Evolutionary conservation across 2,329 filamentous ascomycete genomes (phyloP).

Genomic region (Macrophomina tecta): DNA sequence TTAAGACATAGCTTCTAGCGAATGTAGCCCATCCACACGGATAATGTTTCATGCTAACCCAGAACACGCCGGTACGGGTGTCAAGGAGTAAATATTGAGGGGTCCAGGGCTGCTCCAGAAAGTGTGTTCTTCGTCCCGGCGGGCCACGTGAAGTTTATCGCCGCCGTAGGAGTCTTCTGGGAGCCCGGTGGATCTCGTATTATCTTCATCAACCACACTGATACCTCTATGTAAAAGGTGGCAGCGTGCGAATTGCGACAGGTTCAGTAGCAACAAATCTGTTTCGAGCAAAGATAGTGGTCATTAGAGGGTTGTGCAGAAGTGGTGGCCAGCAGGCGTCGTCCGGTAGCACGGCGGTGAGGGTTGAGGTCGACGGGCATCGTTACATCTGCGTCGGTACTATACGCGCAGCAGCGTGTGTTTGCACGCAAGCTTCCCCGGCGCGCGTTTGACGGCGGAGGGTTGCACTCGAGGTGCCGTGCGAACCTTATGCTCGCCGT

Average conservation of each 20-base stretch:
- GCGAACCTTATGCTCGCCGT: constrained; percentile 18
- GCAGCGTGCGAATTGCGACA: neutral
- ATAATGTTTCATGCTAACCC: constrained; percentile 25
- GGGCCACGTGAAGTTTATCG: neutral
- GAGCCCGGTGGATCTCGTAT: neutral
- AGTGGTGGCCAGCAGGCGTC: constrained; percentile 15
- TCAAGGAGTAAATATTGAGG: neutral
- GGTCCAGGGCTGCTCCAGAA: neutral
- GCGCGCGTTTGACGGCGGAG: neutral
- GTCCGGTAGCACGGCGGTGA: neutral
- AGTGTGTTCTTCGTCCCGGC: constrained; percentile 5
- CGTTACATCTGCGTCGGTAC: neutral
- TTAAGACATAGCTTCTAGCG: constrained; percentile 27
- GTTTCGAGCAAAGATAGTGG: neutral
- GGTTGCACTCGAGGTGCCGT: constrained; percentile 12
- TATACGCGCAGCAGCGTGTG: neutral
- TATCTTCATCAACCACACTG: neutral
- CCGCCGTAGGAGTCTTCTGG: neutral
- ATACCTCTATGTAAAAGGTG: neutral
- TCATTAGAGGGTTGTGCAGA: neutral
- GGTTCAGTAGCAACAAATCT: neutral
- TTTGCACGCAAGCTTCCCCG: neutral
- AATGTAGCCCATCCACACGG: neutral
- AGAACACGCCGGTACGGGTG: neutral
- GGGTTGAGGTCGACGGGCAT: neutral